Base-by-base conservation (phyloP, 495 filamentous ascomycete species). In the Aspergillus campestris region DNA sequence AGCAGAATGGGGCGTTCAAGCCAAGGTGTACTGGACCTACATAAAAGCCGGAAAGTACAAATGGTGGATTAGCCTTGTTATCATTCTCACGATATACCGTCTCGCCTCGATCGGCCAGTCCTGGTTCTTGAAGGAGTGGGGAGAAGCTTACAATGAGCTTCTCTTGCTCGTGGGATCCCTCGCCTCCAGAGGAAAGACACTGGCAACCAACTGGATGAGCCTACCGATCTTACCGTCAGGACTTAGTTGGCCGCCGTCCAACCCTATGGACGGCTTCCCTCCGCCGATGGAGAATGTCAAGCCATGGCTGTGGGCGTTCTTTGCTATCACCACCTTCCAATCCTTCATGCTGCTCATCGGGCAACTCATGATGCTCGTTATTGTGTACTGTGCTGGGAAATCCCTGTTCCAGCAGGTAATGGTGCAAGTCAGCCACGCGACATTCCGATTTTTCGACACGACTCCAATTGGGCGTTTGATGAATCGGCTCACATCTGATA, bases 41-140 rank as follows among this genome's bases (percentile, higher is more conserved):
- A 79, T 94, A 51, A 83, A 79, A 65, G 84, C 86, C 8, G 86
- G 86, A 6, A 80, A 76, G 33, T 70, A 87, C 7, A 67, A 63
- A 36, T 89, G 81, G 78, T 94, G 87, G 87, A 52, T 58, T 12
- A 51, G 73, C 6, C 66, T 88, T 15, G 65, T 88, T 37, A 36
- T 71, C 2, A 60, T 81, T 13, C 71, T 87, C 18, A 56, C 73
- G 13, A 37, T 82, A 0, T 83, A 77, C 52, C 81, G 87, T 14
- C 50, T 81, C 5, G 53, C 74, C 27, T 69, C 74, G 44, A 62
- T 89, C 40, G 76, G 63, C 24, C 76, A 85, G 52, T 78, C 75
- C 10, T 94, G 86, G 84, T 91, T 89, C 43, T 75, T 94, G 36
- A 91, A 94, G 53, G 73, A 77, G 51, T 94, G 87, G 87, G 86